Percentiles rank a stretch among this genome's conserved stretches.
phyloP scores from a whole-genome alignment of 345 rosid species.

The Raphanus raphanistrum region DNA sequence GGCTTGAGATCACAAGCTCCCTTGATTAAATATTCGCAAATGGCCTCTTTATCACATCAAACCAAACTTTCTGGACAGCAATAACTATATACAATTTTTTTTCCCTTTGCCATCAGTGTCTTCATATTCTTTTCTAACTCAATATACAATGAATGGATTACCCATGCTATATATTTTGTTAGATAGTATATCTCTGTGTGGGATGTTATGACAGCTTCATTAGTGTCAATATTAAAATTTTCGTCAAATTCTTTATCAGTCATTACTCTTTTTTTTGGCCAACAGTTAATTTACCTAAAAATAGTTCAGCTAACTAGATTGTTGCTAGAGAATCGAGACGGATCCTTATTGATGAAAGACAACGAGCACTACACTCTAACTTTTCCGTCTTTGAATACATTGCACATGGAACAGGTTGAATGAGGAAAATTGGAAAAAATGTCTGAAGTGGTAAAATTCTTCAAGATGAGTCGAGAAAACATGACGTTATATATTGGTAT shows the following conservation, averaged over 20 bases:
- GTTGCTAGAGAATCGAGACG: too few species aligned
- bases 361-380: too few species aligned
- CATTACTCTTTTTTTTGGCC: not conserved
- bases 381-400: too few species aligned
- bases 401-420: too few species aligned
- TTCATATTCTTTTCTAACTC: not conserved
- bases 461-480: too few species aligned
- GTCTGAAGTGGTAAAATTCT: too few species aligned
- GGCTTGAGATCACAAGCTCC: conserved; percentile 32
- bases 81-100: not conserved
- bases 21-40: conserved; percentile 26
- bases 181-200: not conserved
- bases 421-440: too few species aligned
- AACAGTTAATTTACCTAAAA: too few species aligned
- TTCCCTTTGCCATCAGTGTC: not conserved
- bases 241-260: not conserved
- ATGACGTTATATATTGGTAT: too few species aligned
- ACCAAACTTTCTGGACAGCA: conserved; percentile 23
- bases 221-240: not conserved
- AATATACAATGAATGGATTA: not conserved
- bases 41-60: conserved; percentile 20
- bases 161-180: too few species aligned
- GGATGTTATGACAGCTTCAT: not conserved
- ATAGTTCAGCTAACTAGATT: too few species aligned
- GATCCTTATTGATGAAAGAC: too few species aligned